Evolutionary conservation across 352 stramenopile genomes (phyloP).

Genomic region (Phytophthora lateralis): DNA sequence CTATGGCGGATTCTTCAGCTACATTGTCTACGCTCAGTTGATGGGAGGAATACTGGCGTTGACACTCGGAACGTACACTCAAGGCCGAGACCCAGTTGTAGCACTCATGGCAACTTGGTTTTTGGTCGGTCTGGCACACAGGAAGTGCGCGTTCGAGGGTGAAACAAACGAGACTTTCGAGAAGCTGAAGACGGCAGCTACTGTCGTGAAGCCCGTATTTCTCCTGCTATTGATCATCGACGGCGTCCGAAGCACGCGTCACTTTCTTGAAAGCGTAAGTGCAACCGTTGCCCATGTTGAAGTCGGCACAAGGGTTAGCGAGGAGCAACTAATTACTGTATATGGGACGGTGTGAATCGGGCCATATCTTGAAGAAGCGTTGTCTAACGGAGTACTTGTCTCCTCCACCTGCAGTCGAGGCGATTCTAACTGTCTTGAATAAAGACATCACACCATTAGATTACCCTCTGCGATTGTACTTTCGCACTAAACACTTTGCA

Average conservation of each 20-base stretch:
- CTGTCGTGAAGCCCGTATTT: constrained; percentile 12
- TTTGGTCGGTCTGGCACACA: constrained; percentile 11
- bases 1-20: constrained; percentile 35
- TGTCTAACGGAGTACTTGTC: constrained; percentile 18
- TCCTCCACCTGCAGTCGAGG: constrained; percentile 23
- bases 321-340: constrained; percentile 5
- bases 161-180: constrained; percentile 17
- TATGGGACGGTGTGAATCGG: constrained; percentile 34
- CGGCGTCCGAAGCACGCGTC: constrained; percentile 1
- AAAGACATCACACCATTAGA: constrained; percentile 14
- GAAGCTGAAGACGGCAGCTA: constrained; percentile 14
- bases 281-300: constrained; percentile 23
- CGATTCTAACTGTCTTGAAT: constrained; percentile 24
- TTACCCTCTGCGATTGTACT: too few species aligned
- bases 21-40: constrained; percentile 7
- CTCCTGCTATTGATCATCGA: constrained; percentile 14
- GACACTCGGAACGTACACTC: constrained; percentile 8
- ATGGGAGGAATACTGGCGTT: constrained; percentile 13
- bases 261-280: constrained; percentile 23
- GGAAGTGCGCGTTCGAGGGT: constrained; percentile 4
- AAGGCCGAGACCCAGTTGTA: constrained; percentile 15
- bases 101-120: constrained; percentile 22
- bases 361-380: not conserved
- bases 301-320: constrained; percentile 1
- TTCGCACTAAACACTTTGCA: constrained; percentile 27